These are phyloP conservation scores for Lasiodiplodia sp. DNA, from an alignment of 2,329 filamentous ascomycete species.

Conservation along the genomic window DNA sequence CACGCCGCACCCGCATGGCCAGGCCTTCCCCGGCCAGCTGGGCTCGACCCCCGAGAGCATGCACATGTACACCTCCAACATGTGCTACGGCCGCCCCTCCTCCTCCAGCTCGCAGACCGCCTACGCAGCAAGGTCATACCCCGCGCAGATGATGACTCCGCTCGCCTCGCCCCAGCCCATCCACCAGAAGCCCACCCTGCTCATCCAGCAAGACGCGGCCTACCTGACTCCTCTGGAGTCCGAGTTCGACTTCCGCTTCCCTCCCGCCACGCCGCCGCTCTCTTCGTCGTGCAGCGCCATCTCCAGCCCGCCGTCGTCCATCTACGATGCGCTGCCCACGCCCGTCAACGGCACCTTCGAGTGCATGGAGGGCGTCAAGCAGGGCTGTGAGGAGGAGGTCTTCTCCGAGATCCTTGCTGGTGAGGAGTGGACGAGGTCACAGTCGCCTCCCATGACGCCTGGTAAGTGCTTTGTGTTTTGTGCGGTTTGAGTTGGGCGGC, in stretches of 20 bases:
- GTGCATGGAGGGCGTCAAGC: conserved; percentile 50
- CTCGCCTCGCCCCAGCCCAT: conserved; percentile 77
- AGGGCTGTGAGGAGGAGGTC: conserved; percentile 73
- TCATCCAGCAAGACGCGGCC: conserved; percentile 64
- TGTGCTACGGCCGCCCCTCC: conserved; percentile 62
- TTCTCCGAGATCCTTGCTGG: conserved; percentile 75
- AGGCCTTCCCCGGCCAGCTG: conserved; percentile 48
- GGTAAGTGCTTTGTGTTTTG: conserved; percentile 65
- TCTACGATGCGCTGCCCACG: conserved; percentile 79
- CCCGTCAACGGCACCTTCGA: conserved; percentile 79
- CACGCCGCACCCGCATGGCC: conserved; percentile 66
- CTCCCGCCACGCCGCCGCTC: conserved; percentile 85
- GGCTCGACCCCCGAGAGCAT: conserved; percentile 46
- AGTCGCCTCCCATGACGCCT: conserved; percentile 88
- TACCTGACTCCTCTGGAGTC: conserved; percentile 73
- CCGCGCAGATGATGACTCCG: conserved; percentile 73
- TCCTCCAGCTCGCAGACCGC: conserved; percentile 70
- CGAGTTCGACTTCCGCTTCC: conserved; percentile 71
- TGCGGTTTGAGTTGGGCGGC: neutral
- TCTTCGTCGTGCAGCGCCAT: conserved; percentile 85
- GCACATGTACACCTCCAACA: conserved; percentile 53
- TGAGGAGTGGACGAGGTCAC: conserved; percentile 77
- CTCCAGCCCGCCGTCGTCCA: conserved; percentile 80
- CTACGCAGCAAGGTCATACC: conserved; percentile 59
- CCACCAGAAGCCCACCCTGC: conserved; percentile 77